phyloP scores from a whole-genome alignment of 768 basidiomycete species.

The Psilocybe sp. region DNA sequence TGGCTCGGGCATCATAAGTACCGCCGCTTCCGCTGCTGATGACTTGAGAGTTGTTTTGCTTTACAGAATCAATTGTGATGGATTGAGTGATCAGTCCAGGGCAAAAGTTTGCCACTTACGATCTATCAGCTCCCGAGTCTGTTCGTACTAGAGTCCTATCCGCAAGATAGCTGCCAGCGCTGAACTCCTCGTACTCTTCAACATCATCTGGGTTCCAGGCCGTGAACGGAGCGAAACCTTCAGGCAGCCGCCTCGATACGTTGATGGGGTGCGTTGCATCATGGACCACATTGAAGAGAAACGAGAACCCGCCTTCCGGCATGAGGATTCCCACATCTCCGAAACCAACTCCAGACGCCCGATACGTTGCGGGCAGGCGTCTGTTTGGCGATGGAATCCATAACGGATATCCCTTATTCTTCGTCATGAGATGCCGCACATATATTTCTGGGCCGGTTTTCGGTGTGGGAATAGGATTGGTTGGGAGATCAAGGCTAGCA shows the following conservation, averaged over 20 bases:
- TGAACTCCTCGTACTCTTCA: not conserved
- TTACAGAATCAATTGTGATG: not conserved
- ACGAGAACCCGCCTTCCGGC: too few relatives aligned
- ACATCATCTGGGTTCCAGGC: not conserved
- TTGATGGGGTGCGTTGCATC: constrained; percentile 3
- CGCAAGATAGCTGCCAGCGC: constrained; percentile 6
- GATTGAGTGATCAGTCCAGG: not conserved
- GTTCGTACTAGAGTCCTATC: not conserved
- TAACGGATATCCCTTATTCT: too few relatives aligned
- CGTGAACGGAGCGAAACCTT: not conserved
- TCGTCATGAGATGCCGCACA: constrained; percentile 4
- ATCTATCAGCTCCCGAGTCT: not conserved
- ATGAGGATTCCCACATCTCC: too few relatives aligned
- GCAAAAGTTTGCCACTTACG: not conserved
- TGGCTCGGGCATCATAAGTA: too few relatives aligned
- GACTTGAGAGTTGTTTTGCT: too few relatives aligned
- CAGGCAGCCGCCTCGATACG: constrained; percentile 2
- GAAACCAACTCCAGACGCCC: too few relatives aligned
- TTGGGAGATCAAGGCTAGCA: too few relatives aligned
- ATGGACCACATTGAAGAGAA: constrained; percentile 12
- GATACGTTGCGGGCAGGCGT: too few relatives aligned
- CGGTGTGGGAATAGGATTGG: too few relatives aligned
- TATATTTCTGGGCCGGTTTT: constrained; percentile 8
- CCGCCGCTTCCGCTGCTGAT: too few relatives aligned
- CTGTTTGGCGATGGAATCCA: too few relatives aligned